A percentile compares a stretch with the other conserved stretches of the same genome.
Conservation (phyloP, 2,329 filamentous ascomycete species). For the Hypoxylon sp. region DNA sequence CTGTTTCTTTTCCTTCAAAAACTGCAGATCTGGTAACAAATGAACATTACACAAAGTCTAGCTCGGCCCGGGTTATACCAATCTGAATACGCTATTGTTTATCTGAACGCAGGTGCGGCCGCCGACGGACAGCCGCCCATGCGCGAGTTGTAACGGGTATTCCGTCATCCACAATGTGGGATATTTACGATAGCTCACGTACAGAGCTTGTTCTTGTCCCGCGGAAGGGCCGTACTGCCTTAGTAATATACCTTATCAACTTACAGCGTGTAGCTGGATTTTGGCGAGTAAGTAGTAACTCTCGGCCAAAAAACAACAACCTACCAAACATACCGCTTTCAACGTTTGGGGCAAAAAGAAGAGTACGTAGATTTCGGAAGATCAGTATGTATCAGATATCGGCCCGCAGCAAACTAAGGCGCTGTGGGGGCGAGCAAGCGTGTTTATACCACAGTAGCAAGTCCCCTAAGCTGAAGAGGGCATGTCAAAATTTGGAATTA, state of each 20-base stretch:
- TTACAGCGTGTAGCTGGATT: not conserved
- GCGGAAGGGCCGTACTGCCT: conserved; percentile 20
- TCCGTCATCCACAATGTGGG: conserved; percentile 26
- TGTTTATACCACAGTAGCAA: not conserved
- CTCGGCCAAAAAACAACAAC: conserved; percentile 34
- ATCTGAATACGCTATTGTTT: conserved; percentile 3
- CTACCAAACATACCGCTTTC: conserved; percentile 22
- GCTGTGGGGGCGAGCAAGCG: conserved; percentile 13
- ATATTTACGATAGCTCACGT: not conserved
- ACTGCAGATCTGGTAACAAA: conserved; percentile 16
- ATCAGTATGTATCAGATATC: conserved; percentile 7
- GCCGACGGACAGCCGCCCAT: no score
- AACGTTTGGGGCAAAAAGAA: conserved; percentile 32
- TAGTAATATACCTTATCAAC: conserved; percentile 33
- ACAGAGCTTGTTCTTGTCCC: not conserved
- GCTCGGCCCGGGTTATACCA: conserved; percentile 5
- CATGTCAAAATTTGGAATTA: conserved; percentile 39
- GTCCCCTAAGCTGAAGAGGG: conserved; percentile 32
- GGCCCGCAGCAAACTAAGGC: conserved; percentile 9
- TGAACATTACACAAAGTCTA: conserved; percentile 18
- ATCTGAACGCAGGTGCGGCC: conserved; percentile 31
- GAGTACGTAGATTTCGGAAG: conserved; percentile 4
- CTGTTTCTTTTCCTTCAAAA: conserved; percentile 2
- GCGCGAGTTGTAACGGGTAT: conserved; percentile 15
- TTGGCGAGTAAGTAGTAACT: not conserved